phyloP scores from a whole-genome alignment of 2,329 filamentous ascomycete species.

The Fusarium nodosum region DNA sequence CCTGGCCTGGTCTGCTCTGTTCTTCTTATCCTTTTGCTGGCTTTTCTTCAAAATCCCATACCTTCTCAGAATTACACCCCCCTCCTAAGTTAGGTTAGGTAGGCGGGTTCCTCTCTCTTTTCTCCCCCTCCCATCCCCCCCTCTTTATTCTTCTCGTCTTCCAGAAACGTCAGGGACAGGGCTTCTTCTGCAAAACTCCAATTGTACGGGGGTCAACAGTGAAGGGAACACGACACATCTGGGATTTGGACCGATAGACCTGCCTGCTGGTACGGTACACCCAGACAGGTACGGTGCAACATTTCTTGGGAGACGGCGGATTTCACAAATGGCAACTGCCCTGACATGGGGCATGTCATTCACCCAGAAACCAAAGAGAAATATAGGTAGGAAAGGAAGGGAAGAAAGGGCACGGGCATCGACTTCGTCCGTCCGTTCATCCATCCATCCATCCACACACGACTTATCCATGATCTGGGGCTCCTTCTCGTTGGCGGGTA shows the following conservation, averaged over 20 bases:
- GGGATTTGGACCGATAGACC: conserved; percentile 39
- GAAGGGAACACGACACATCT: conserved; percentile 39
- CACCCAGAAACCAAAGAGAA: conserved; percentile 20
- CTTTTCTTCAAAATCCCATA: conserved; percentile 22
- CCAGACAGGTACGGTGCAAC: conserved; percentile 24
- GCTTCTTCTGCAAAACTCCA: conserved; percentile 37
- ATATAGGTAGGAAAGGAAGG: conserved; percentile 12
- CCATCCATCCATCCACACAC: conserved; percentile 23
- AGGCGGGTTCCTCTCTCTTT: conserved; percentile 19
- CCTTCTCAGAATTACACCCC: conserved; percentile 31
- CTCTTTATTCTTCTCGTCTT: conserved; percentile 43
- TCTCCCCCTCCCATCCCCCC: conserved; percentile 17
- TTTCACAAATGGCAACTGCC: conserved; percentile 30
- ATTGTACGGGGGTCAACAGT: conserved; percentile 32
- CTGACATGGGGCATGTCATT: conserved; percentile 46
- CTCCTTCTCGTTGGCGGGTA: conserved; percentile 44
- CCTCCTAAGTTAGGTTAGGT: conserved; percentile 9
- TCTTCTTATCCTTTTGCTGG: conserved; percentile 6
- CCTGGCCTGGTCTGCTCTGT: conserved; percentile 11
- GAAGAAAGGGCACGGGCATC: conserved; percentile 39
- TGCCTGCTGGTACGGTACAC: conserved; percentile 18
- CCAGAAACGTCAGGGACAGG: conserved; percentile 46
- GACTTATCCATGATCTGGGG: conserved; percentile 20
- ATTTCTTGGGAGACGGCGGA: conserved; percentile 28
- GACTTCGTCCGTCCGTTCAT: conserved; percentile 28